Conservation (phyloP, 2,329 filamentous ascomycete genomes). For the Neonectria faginata region DNA sequence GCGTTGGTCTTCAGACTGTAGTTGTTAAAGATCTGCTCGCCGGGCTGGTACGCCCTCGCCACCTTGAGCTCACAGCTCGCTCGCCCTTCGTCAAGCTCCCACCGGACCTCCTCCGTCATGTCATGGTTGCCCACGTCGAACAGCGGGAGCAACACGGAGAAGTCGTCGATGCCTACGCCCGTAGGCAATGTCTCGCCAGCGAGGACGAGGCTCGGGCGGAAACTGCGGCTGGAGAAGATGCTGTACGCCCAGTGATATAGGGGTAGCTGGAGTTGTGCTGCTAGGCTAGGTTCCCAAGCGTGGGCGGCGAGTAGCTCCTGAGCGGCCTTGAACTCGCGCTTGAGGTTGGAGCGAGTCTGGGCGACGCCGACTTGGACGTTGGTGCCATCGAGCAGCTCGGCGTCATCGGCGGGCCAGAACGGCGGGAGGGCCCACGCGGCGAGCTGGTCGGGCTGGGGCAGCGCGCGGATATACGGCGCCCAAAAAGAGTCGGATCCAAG, state of each 20-base stretch:
- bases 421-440: constrained; percentile 67
- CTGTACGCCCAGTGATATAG: constrained; percentile 74
- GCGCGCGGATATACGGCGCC: constrained; percentile 73
- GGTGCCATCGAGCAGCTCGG: constrained; percentile 66
- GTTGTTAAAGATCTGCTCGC: constrained; percentile 74
- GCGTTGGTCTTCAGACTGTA: constrained; percentile 81
- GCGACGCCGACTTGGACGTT: constrained; percentile 62
- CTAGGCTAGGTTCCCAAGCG: constrained; percentile 43
- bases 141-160: constrained; percentile 76
- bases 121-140: constrained; percentile 80
- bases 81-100: constrained; percentile 62
- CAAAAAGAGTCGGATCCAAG: constrained; percentile 70
- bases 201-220: constrained; percentile 70
- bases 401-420: constrained; percentile 72
- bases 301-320: constrained; percentile 50
- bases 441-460: constrained; percentile 70
- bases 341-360: constrained; percentile 61
- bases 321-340: constrained; percentile 60
- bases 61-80: constrained; percentile 58
- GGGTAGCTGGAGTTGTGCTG: constrained; percentile 55
- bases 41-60: constrained; percentile 58
- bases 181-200: constrained; percentile 49
- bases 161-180: constrained; percentile 62
- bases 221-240: constrained; percentile 74
- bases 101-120: constrained; percentile 68